Conservation (phyloP, 306 rosid species). For the Cucumis sativus region DNA sequence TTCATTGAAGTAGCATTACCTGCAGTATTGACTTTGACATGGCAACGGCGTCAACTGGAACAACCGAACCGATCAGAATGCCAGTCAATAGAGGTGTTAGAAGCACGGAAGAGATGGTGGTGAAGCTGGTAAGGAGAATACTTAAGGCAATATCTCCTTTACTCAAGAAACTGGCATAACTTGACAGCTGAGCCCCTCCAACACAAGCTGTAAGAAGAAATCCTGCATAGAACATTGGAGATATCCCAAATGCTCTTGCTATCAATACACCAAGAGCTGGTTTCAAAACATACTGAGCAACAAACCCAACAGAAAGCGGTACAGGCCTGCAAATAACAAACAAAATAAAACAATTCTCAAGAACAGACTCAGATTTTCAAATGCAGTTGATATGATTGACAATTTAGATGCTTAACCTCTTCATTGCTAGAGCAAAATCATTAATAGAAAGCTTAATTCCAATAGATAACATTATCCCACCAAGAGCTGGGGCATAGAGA, state of each 20-base stretch:
- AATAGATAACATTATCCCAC: slow-evolving; percentile 97
- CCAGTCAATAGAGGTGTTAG: slow-evolving; percentile 72
- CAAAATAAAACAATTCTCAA: slow-evolving; percentile 20
- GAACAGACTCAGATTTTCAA: slow-evolving; percentile 18
- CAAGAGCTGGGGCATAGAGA: slow-evolving; percentile 93
- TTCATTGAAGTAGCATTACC: slow-evolving; percentile 27
- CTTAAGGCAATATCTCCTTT: slow-evolving; percentile 91
- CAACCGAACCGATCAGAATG: slow-evolving; percentile 74
- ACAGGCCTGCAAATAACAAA: slow-evolving; percentile 61
- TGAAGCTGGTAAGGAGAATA: slow-evolving; percentile 84
- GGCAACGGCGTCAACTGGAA: slow-evolving; percentile 87
- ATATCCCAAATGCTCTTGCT: slow-evolving; percentile 59
- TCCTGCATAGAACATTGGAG: slow-evolving; percentile 70
- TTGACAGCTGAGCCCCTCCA: slow-evolving; percentile 92
- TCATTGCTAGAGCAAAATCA: slow-evolving; percentile 85
- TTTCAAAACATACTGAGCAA: slow-evolving; percentile 71
- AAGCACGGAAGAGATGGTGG: slow-evolving; percentile 80
- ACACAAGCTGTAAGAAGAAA: slow-evolving; percentile 88
- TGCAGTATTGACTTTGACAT: slow-evolving; percentile 95
- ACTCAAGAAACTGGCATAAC: slow-evolving; percentile 86
- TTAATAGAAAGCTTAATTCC: slow-evolving; percentile 76
- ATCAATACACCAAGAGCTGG: slow-evolving; percentile 71
- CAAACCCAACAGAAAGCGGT: slow-evolving; percentile 70
- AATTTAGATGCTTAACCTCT: slow-evolving; percentile 30
- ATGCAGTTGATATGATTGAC: slow-evolving; percentile 1